Conservation (phyloP, 306 rosid genomes). For the Glycine tomentella region DNA sequence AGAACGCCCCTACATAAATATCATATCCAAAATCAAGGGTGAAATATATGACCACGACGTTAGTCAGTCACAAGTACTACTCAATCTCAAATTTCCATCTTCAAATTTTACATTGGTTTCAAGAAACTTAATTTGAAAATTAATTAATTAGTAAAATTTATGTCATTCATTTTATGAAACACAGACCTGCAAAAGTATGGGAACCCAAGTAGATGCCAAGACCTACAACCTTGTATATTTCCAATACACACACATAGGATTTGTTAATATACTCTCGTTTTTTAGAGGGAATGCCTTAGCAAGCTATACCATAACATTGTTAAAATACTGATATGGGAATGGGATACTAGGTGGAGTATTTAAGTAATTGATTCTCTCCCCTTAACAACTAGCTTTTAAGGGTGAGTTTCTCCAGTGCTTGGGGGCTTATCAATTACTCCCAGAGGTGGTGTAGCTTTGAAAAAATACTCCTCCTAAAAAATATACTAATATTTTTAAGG, state of each 20-base stretch:
- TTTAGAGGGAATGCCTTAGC: not conserved
- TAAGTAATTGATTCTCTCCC: no score
- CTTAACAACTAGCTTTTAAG: no score
- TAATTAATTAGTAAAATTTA: not conserved
- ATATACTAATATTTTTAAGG: no score
- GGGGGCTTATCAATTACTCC: no score
- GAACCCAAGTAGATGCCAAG: constrained; percentile 1
- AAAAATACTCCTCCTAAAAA: no score
- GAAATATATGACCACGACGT: not conserved
- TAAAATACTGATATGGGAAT: not conserved
- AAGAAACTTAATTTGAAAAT: not conserved
- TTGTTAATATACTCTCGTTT: not conserved
- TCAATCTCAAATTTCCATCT: constrained; percentile 7
- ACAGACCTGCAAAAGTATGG: not conserved
- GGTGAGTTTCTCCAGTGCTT: no score
- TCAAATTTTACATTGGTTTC: constrained; percentile 10
- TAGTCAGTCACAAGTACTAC: not conserved
- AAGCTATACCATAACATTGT: not conserved
- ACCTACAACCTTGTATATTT: not conserved
- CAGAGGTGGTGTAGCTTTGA: no score
- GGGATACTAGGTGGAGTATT: no score
- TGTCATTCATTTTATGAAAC: not conserved
- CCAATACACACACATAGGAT: not conserved
- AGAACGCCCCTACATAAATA: not conserved
- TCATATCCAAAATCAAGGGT: not conserved